Evolutionary conservation across 2,329 filamentous ascomycete genomes (phyloP).

Genomic region (Ciborinia camelliae): DNA sequence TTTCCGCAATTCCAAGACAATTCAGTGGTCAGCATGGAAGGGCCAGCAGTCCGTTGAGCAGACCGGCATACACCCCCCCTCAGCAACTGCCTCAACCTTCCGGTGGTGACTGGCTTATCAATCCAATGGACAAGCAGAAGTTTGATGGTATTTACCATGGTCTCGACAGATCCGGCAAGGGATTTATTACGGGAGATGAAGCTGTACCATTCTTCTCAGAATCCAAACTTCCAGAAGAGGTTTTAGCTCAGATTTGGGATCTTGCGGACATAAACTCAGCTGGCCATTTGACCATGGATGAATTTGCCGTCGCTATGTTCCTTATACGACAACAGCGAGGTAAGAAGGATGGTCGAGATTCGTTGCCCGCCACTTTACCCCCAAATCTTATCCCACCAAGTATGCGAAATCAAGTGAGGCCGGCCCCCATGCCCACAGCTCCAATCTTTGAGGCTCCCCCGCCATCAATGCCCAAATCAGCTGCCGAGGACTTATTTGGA

Average conservation of each 20-base stretch:
- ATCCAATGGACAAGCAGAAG: slow-evolving; percentile 75
- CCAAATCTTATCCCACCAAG: slow-evolving; percentile 80
- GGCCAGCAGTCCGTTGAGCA: slow-evolving; percentile 56
- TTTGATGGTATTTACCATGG: slow-evolving; percentile 85
- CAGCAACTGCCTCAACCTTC: slow-evolving; percentile 32
- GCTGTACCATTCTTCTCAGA: slow-evolving; percentile 93
- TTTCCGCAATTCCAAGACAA: slow-evolving; percentile 75
- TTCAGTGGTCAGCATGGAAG: slow-evolving; percentile 65
- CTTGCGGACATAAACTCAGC: slow-evolving; percentile 90
- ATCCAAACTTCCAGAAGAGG: slow-evolving; percentile 83
- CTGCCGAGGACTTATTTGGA: slow-evolving; percentile 90
- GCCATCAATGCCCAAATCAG: slow-evolving; percentile 63
- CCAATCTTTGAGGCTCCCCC: slow-evolving; percentile 44
- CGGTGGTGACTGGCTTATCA: slow-evolving; percentile 76
- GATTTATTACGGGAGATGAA: slow-evolving; percentile 89
- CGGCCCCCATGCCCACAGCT: slow-evolving; percentile 44
- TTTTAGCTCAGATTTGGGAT: slow-evolving; percentile 93
- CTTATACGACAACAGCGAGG: slow-evolving; percentile 86
- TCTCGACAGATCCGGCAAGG: slow-evolving; percentile 75
- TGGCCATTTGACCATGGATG: slow-evolving; percentile 79
- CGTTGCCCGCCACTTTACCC: slow-evolving; percentile 74
- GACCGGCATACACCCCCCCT: slow-evolving; percentile 46
- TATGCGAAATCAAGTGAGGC: slow-evolving; percentile 63
- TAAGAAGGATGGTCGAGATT: slow-evolving; percentile 56
- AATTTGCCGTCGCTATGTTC: slow-evolving; percentile 97